Conservation (phyloP, 225 moss, liverwort and hornwort species). For the Sphagnum tenellum region DNA sequence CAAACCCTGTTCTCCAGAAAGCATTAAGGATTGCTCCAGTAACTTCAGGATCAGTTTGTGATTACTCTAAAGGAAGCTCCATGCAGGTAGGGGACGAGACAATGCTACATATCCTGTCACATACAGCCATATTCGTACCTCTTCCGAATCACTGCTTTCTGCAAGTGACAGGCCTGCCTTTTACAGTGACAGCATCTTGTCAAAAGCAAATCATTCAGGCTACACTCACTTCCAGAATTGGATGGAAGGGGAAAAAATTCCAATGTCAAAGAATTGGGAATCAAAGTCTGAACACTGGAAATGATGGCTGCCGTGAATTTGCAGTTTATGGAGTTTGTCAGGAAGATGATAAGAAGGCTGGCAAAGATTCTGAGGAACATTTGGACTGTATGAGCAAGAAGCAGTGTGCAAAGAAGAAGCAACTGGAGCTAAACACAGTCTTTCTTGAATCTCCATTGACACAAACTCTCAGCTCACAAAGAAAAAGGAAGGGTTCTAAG, state of each 20-base stretch:
- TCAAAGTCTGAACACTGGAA: slow-evolving; percentile 5
- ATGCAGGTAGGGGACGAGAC: slow-evolving; percentile 81
- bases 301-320: background rate
- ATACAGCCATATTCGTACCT: slow-evolving; percentile 73
- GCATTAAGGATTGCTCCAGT: too few species aligned
- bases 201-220: slow-evolving; percentile 16
- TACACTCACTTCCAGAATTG: slow-evolving; percentile 7
- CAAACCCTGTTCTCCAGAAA: background rate
- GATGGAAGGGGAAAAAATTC: background rate
- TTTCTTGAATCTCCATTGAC: background rate
- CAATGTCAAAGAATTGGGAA: slow-evolving; percentile 9
- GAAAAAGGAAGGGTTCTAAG: too few species aligned
- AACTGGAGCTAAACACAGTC: too few species aligned
- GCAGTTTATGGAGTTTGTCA: too few species aligned
- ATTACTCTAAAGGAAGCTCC: background rate
- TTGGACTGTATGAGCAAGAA: too few species aligned
- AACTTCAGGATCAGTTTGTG: too few species aligned
- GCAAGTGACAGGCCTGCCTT: slow-evolving; percentile 71
- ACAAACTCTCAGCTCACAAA: background rate
- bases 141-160: slow-evolving; percentile 75
- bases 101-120: slow-evolving; percentile 76
- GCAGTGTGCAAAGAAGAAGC: too few species aligned
- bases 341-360: too few species aligned
- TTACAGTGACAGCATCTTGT: slow-evolving; percentile 20
- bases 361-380: too few species aligned